These are phyloP conservation scores for Cystobasidium onofrii DNA, from an alignment of 768 basidiomycete genomes.

Conservation along the genomic window DNA sequence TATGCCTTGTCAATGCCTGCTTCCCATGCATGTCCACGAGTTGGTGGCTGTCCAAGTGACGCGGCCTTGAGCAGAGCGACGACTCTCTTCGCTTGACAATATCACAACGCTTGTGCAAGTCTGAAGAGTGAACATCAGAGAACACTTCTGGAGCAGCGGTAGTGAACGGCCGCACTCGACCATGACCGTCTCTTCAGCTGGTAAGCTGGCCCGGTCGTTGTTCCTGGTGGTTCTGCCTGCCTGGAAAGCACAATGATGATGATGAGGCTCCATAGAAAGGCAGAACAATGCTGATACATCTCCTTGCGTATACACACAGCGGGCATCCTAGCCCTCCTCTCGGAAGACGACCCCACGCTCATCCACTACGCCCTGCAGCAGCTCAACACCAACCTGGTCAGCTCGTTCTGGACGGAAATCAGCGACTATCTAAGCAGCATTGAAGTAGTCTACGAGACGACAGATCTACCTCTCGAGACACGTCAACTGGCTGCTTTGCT, in stretches of 20 bases:
- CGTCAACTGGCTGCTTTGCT: slow-evolving; percentile 79
- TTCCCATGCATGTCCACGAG: background rate
- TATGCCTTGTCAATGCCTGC: no score
- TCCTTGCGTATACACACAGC: background rate
- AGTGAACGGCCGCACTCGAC: background rate
- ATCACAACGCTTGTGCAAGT: no score
- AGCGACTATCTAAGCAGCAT: slow-evolving; percentile 61
- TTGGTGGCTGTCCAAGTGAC: background rate
- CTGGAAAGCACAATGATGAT: background rate
- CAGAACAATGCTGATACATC: background rate
- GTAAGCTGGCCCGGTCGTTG: slow-evolving; percentile 3
- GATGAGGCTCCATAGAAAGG: background rate
- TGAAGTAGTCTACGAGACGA: slow-evolving; percentile 79
- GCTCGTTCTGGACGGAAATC: slow-evolving; percentile 98
- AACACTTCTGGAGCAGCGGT: no score
- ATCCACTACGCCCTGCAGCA: slow-evolving; percentile 83
- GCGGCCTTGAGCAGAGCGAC: background rate
- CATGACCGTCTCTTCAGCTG: slow-evolving; percentile 20
- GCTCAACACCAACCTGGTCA: slow-evolving; percentile 65
- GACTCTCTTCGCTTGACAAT: no score
- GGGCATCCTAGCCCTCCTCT: slow-evolving; percentile 71
- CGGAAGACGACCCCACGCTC: slow-evolving; percentile 73
- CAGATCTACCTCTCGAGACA: slow-evolving; percentile 62
- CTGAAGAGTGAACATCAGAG: no score
- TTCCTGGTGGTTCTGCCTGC: slow-evolving; percentile 1